Evolutionary conservation across 1,284 basidiomycete genomes (phyloP), one percentile per base, ranked within the genome.

Genomic region (Ceratobasidium sp.): DNA sequence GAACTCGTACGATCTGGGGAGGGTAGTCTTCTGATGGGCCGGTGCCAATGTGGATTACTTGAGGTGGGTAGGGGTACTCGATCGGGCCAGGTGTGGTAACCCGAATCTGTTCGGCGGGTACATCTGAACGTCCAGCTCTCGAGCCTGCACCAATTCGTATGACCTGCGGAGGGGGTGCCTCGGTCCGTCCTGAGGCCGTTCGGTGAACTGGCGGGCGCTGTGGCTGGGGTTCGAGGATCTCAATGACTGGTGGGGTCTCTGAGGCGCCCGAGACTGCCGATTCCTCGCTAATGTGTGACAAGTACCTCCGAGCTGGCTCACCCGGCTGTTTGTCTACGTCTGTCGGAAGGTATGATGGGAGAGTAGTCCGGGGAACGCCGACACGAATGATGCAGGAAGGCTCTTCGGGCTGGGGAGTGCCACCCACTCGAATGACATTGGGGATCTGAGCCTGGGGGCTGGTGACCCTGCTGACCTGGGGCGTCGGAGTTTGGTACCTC

Each of bases 201-300:
- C 53, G 52, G 3, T 27, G 49, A 33, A 64, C 39, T 50, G 33
- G 33, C 11, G 5, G 33, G 11, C 33, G 33, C 11, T 36, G 33
- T 36, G 4, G 33, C 33, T 36, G 33, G 33, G 4, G 5, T 36
- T 36, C 33, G 11, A 11, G 33, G 11, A 67, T 36, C 23, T 49
- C 52, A n/a, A 67, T 67, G 16, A 67, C 62, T 56, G 54, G 62
- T 46, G 62, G 52, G 21, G 56, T 67, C 11, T 67, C 52, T 9
- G 62, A 67, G 27, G 29, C 62, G 27, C 62, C 62, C 39, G 50
- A 64, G 4, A 11, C 33, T 33, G 47, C 36, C n/a, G 41, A 30
- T 56, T 67, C 62, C 23, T 67, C 52, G 7, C 52, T 44, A 25
- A 67, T 67, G 23, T 44, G 62, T 8, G 62, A 67, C 14, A 67